Evolutionary conservation across 179 eudicot species (phyloP).

Genomic region (Beta macrorhiza): DNA sequence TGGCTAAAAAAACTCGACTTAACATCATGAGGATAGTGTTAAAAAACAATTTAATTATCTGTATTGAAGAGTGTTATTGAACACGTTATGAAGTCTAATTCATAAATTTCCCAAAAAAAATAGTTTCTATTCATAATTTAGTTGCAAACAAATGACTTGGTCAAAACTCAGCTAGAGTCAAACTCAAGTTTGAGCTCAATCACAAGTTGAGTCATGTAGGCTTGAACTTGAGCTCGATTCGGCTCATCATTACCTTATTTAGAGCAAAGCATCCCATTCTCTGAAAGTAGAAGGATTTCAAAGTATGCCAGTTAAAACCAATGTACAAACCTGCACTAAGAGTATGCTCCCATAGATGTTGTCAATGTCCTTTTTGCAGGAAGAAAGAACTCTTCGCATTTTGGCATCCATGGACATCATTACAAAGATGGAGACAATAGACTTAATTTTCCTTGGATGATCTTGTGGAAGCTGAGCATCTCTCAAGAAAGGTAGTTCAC

Average conservation of each 20-base stretch:
- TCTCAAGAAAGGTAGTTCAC: constrained; percentile 30
- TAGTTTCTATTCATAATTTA: neutral
- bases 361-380: constrained; percentile 51
- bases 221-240: neutral
- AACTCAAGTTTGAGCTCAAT: neutral
- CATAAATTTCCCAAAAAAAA: neutral
- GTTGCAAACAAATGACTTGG: neutral
- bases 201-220: neutral
- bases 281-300: neutral
- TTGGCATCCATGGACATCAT: constrained; percentile 54
- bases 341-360: constrained; percentile 40
- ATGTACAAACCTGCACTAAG: constrained; percentile 45
- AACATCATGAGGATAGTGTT: no score
- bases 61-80: no score
- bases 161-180: neutral
- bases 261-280: neutral
- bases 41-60: no score
- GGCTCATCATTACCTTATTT: neutral
- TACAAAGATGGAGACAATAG: constrained; percentile 49
- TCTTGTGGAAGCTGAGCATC: constrained; percentile 22
- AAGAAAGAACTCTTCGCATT: constrained; percentile 41
- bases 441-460: constrained; percentile 40
- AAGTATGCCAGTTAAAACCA: constrained; percentile 9
- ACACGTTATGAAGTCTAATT: no score
- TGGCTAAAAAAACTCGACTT: no score